Evolutionary conservation across 129 eudicot species (phyloP).

Genomic region (Flaveria trinervia): DNA sequence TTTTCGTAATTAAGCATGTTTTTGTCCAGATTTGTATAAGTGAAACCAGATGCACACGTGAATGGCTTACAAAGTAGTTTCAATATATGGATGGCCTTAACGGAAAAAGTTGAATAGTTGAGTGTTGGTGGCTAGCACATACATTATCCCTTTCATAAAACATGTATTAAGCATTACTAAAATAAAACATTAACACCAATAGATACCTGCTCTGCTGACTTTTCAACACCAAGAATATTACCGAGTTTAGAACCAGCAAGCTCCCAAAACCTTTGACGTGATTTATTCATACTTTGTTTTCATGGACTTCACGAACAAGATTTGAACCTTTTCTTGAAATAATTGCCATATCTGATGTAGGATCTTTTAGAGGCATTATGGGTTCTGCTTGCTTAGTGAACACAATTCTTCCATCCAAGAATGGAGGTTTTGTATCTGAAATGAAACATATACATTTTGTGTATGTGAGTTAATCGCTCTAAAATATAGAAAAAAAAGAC

Average conservation of each 20-base stretch:
- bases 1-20: neutral
- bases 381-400: slow-evolving; percentile 80
- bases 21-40: neutral
- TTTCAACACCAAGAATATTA: slow-evolving; percentile 71
- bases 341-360: slow-evolving; percentile 77
- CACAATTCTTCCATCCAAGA: slow-evolving; percentile 73
- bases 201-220: slow-evolving; percentile 67
- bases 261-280: slow-evolving; percentile 82
- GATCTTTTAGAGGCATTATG: slow-evolving; percentile 70
- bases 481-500: neutral
- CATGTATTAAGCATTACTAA: slow-evolving; percentile 3
- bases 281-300: slow-evolving; percentile 68
- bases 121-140: neutral
- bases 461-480: neutral
- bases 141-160: slow-evolving; percentile 10
- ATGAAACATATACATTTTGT: slow-evolving; percentile 3
- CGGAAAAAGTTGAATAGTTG: neutral
- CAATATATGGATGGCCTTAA: neutral
- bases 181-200: neutral
- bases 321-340: slow-evolving; percentile 72
- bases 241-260: slow-evolving; percentile 82
- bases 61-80: neutral
- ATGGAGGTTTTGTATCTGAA: slow-evolving; percentile 77
- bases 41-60: neutral
- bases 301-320: slow-evolving; percentile 67